Conservation (phyloP, 2,329 filamentous ascomycete species). For the Tolypocladium guangdongense region DNA sequence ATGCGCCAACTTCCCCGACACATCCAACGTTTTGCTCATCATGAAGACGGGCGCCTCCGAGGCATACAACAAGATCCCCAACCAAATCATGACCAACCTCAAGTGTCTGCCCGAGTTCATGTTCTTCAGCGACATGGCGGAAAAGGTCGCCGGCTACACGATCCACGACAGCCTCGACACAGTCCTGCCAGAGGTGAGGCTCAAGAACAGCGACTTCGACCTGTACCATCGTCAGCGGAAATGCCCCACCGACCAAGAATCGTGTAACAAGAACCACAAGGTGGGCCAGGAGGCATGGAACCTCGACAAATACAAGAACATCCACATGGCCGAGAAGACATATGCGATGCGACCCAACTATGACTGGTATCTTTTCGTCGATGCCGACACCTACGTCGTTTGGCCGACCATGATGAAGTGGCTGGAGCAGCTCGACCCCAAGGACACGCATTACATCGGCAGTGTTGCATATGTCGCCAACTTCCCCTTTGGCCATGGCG, state of each 20-base stretch:
- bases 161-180: constrained; percentile 36
- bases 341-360: constrained; percentile 37
- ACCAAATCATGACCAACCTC: constrained; percentile 41
- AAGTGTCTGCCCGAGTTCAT: constrained; percentile 39
- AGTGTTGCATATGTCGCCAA: constrained; percentile 31
- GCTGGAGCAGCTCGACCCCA: constrained; percentile 31
- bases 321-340: constrained; percentile 46
- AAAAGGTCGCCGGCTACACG: constrained; percentile 31
- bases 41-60: constrained; percentile 50
- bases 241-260: constrained; percentile 33
- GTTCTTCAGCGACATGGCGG: constrained; percentile 47
- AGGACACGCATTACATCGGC: constrained; percentile 36
- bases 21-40: constrained; percentile 35
- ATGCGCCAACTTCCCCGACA: constrained; percentile 31
- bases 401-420: constrained; percentile 41
- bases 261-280: constrained; percentile 25
- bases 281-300: constrained; percentile 31
- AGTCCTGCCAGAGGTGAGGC: constrained; percentile 30
- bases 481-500: constrained; percentile 42
- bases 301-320: constrained; percentile 52
- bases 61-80: constrained; percentile 38
- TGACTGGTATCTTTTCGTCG: constrained; percentile 50
- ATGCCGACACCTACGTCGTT: constrained; percentile 47
- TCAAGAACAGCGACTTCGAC: constrained; percentile 38
- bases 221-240: constrained; percentile 33